phyloP scores from a whole-genome alignment of 441 rosid genomes.

The Pelargonium australe region DNA sequence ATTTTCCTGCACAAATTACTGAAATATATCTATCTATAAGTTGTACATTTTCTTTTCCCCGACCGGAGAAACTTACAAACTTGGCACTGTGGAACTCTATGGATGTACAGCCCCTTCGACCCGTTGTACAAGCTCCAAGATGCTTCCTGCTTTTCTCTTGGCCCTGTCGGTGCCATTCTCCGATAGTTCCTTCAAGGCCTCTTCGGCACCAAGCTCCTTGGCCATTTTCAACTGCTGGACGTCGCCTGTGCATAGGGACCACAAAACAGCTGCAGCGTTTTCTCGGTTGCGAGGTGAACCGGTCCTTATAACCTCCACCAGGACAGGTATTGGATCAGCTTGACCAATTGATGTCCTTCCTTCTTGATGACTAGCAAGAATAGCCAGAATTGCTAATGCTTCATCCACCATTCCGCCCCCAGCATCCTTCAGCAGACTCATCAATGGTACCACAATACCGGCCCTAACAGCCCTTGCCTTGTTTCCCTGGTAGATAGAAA shows the following conservation, averaged over 20 bases:
- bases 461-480: constrained; percentile 92
- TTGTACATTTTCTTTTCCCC: background rate
- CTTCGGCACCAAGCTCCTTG: constrained; percentile 63
- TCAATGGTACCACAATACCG: constrained; percentile 70
- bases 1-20: background rate
- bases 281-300: constrained; percentile 93
- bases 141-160: constrained; percentile 79
- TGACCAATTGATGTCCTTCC: constrained; percentile 72
- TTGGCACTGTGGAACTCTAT: background rate
- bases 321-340: constrained; percentile 61
- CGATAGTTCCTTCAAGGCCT: constrained; percentile 65
- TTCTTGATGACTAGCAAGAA: constrained; percentile 82
- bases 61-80: background rate
- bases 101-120: constrained; percentile 30
- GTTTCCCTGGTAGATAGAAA: constrained; percentile 91
- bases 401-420: constrained; percentile 99
- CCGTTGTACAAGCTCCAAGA: constrained; percentile 69
- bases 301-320: constrained; percentile 70
- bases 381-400: constrained; percentile 85
- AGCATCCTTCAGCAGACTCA: constrained; percentile 69
- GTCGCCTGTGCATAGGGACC: constrained; percentile 71
- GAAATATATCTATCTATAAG: background rate
- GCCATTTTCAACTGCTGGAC: constrained; percentile 57
- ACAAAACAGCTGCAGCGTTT: constrained; percentile 75
- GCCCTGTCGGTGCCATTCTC: constrained; percentile 94